phyloP scores from a whole-genome alignment of 225 moss, liverwort and hornwort species.

The Ulota crispa region DNA sequence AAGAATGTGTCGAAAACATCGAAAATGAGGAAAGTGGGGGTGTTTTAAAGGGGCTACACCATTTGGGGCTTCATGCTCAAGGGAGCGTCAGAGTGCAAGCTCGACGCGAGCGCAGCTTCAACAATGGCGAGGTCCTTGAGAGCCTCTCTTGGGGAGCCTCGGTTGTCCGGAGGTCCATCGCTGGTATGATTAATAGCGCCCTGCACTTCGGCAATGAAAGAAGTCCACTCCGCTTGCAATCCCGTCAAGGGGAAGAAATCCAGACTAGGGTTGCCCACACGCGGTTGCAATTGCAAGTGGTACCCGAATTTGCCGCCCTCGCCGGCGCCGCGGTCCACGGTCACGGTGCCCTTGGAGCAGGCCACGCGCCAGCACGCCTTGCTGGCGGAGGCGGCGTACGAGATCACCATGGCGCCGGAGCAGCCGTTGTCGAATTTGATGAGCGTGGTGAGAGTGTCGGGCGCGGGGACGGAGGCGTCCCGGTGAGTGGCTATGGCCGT shows the following conservation, averaged over 20 bases:
- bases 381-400: constrained; percentile 73
- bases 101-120: constrained; percentile 63
- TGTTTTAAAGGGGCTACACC: not conserved
- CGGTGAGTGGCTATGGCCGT: constrained; percentile 76
- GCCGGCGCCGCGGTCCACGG: constrained; percentile 70
- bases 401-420: constrained; percentile 80
- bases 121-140: constrained; percentile 62
- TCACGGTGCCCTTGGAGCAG: constrained; percentile 70
- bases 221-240: constrained; percentile 48
- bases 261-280: constrained; percentile 20
- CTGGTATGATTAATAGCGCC: constrained; percentile 25
- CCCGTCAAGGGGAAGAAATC: constrained; percentile 50
- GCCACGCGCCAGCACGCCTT: constrained; percentile 87
- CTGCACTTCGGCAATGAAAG: constrained; percentile 52
- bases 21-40: not conserved
- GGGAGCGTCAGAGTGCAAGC: constrained; percentile 54
- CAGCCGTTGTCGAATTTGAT: constrained; percentile 80
- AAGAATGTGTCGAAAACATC: constrained; percentile 30
- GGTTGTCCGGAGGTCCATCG: constrained; percentile 22
- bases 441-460: constrained; percentile 77
- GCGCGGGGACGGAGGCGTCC: constrained; percentile 66
- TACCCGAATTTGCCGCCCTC: constrained; percentile 63
- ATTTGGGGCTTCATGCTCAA: constrained; percentile 51
- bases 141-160: constrained; percentile 53
- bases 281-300: constrained; percentile 43